A percentile compares a stretch with the other conserved stretches of the same genome.
phyloP scores from a whole-genome alignment of 169 alveolate species.

The Amoebophrya sp. region DNA sequence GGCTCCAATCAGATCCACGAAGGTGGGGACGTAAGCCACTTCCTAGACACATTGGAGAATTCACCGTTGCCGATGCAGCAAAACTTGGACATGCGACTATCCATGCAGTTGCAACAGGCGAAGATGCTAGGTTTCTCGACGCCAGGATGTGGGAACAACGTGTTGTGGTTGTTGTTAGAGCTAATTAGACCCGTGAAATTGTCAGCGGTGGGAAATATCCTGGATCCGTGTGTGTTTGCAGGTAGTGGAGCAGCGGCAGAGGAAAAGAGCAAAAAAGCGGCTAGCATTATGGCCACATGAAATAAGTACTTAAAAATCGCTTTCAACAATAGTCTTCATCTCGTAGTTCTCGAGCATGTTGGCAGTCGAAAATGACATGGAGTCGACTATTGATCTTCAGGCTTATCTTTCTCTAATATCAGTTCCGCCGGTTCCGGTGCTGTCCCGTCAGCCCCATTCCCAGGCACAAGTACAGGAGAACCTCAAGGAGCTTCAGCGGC shows the following conservation, averaged over 20 bases:
- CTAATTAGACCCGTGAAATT: background rate
- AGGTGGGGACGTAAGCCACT: background rate
- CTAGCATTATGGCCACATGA: no score
- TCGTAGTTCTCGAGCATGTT: no score
- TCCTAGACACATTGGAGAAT: background rate
- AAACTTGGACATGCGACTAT: background rate
- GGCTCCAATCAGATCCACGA: slow-evolving; percentile 17
- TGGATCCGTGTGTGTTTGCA: background rate
- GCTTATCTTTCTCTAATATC: no score
- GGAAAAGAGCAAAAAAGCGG: no score
- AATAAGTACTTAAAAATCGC: no score
- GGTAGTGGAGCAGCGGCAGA: background rate
- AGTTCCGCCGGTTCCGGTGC: no score
- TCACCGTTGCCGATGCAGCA: background rate
- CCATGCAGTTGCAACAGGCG: background rate
- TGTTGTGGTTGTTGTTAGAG: background rate
- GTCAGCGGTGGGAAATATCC: background rate
- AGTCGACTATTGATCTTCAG: no score
- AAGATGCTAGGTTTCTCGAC: background rate
- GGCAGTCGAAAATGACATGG: no score
- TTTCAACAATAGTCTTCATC: no score
- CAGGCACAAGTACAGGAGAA: no score
- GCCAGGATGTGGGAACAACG: background rate
- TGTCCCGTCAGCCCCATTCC: no score
- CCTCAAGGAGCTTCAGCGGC: no score